phyloP scores from a whole-genome alignment of 306 rosid genomes.

The Malus sieversii region DNA sequence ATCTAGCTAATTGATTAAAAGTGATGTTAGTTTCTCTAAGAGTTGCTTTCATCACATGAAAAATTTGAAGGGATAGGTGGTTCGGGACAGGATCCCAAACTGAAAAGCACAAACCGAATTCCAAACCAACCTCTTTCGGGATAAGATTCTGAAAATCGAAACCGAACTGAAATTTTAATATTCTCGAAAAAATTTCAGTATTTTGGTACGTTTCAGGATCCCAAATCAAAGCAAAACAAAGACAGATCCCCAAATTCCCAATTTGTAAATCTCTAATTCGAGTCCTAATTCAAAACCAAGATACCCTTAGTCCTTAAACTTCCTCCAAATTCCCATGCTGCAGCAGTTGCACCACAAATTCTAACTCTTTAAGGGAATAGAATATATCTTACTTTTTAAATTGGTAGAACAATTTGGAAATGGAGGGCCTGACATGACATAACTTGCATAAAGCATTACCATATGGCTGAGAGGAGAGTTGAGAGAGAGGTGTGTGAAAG shows the following conservation, averaged over 20 bases:
- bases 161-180: no score
- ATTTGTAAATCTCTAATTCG: no score
- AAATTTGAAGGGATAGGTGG: not conserved
- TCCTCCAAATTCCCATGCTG: not conserved
- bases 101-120: no score
- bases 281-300: conserved; percentile 35
- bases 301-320: conserved; percentile 43
- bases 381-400: conserved; percentile 57
- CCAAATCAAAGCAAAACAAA: no score
- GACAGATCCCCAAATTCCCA: no score
- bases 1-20: not conserved
- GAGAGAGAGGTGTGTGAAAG: no score
- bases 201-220: no score
- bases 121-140: no score
- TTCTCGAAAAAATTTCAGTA: no score
- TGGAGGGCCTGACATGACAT: conserved; percentile 41
- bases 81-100: no score
- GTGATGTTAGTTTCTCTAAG: not conserved
- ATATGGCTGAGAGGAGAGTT: not conserved
- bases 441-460: conserved; percentile 47
- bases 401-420: conserved; percentile 47
- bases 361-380: conserved; percentile 2
- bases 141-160: no score
- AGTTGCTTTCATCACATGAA: not conserved
- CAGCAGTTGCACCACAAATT: not conserved